These are phyloP conservation scores for Clonostachys sp. DNA, from an alignment of 2,329 filamentous ascomycete species.

Conservation along the genomic window DNA sequence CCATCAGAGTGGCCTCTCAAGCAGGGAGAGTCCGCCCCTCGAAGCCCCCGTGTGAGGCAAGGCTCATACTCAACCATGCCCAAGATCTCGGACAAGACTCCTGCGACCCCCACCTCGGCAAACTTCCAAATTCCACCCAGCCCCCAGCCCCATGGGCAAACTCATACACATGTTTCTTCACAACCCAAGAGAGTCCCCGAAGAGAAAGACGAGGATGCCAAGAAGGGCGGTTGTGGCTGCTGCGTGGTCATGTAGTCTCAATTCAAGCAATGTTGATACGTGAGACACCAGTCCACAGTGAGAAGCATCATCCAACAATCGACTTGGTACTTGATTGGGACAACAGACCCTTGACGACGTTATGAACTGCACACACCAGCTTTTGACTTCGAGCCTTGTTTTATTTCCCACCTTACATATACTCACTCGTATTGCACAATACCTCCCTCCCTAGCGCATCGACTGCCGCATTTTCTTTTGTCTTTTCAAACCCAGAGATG, in stretches of 20 bases:
- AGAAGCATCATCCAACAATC: not conserved
- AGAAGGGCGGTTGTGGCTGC: conserved; percentile 42
- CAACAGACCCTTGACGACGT: conserved; percentile 12
- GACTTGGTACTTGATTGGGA: not conserved
- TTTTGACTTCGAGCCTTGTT: conserved; percentile 20
- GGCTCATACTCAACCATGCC: conserved; percentile 60
- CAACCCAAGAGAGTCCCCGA: conserved; percentile 2
- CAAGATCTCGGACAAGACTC: conserved; percentile 39
- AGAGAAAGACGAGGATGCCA: conserved; percentile 17
- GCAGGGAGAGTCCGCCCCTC: conserved; percentile 26
- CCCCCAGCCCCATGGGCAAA: no score
- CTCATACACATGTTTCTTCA: no score
- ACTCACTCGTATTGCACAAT: not conserved
- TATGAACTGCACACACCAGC: conserved; percentile 17
- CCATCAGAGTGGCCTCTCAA: conserved; percentile 54
- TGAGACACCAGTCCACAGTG: no score
- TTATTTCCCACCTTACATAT: conserved; percentile 9
- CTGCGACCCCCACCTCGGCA: conserved; percentile 12
- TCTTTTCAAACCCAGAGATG: no score
- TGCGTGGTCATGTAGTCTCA: conserved; percentile 40
- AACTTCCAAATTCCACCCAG: conserved; percentile 2
- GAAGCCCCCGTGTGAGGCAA: conserved; percentile 38
- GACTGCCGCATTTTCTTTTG: no score
- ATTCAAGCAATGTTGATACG: no score
- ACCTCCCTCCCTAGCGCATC: no score